These are phyloP conservation scores for Hypoxylon intermedium DNA, from an alignment of 495 filamentous ascomycete genomes.

Conservation along the genomic window DNA sequence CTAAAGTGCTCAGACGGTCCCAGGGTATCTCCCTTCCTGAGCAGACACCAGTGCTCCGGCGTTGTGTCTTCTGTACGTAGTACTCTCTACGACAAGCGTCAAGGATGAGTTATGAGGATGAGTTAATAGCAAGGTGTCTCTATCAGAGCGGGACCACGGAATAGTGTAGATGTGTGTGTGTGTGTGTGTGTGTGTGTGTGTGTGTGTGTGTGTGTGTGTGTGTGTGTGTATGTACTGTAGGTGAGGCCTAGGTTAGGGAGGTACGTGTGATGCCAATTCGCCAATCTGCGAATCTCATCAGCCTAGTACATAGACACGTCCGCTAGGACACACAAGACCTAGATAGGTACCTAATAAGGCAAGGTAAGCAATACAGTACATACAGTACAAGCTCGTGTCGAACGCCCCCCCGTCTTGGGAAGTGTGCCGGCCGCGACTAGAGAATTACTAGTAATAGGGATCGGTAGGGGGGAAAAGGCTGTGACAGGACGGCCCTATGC, in stretches of 20 bases:
- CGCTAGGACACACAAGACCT: not conserved
- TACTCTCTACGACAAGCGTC: constrained; percentile 20
- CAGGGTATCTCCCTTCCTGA: constrained; percentile 22
- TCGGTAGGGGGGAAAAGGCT: constrained; percentile 24
- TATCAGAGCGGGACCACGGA: constrained; percentile 32
- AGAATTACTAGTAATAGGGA: constrained; percentile 14
- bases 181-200: no score
- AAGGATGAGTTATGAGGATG: constrained; percentile 27
- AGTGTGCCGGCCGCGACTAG: constrained; percentile 24
- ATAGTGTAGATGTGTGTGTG: no score
- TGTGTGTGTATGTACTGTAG: constrained; percentile 2
- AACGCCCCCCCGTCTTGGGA: constrained; percentile 15
- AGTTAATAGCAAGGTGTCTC: constrained; percentile 30
- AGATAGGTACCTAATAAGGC: not conserved
- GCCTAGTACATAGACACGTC: not conserved
- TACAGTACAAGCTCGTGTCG: constrained; percentile 9
- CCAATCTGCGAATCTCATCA: constrained; percentile 32
- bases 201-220: constrained; percentile 1
- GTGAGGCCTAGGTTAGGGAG: not conserved
- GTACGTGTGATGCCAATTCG: constrained; percentile 22
- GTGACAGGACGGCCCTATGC: constrained; percentile 41
- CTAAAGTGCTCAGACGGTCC: constrained; percentile 31
- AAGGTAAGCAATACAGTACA: constrained; percentile 2
- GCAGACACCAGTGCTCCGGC: constrained; percentile 10
- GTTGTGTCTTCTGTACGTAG: constrained; percentile 25